Base-by-base conservation (phyloP, 495 filamentous ascomycete genomes). In the Darksidea phi region DNA sequence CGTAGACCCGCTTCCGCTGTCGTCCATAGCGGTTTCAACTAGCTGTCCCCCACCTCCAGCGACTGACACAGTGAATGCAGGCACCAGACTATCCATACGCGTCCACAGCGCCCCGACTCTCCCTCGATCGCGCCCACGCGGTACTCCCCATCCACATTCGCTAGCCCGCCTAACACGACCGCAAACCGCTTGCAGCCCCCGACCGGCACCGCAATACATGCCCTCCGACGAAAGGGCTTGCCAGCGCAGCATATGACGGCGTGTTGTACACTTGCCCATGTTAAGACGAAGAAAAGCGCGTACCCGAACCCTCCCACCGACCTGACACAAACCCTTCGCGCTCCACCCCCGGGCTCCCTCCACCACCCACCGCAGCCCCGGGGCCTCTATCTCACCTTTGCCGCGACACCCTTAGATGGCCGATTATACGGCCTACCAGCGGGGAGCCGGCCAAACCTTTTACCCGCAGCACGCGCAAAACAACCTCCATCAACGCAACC, bases 391-490 rank as follows among this genome's bases (percentile, higher is more conserved):
- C 23, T 32, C 17, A 20, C 47, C 36, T 43, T 17, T 37, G 45
- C 32, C 48, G 37, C 70, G 52, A 32, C 37, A 61, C 24, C 49
- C 48, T 79, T 87, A 84, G 82, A 91, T 91, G 88, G 88, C 88
- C 83, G 88, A 91, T 86, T 80, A 79, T 73, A 84, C 87, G 79
- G 84, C 85, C 75, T 88, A 85, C 81, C 83, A 84, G 77, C 83
- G 86, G 80, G 82, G 82, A 76, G 79, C 82, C 77, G 81, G 83
- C 74, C 83, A 82, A 71, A 84, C 82, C 71, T 82, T 77, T 71
- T 86, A 80, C 66, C 77, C 78, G 72, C 75, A 81, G 63, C 78
- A 83, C 72, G 69, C 76, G 37, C 80, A 83, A 68, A 75, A 79
- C 53, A 72, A 72, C 52, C 75, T 60, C 57, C 71, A 71, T 50